Conservation (phyloP, 768 basidiomycete species). For the Mrakia gelida region DNA sequence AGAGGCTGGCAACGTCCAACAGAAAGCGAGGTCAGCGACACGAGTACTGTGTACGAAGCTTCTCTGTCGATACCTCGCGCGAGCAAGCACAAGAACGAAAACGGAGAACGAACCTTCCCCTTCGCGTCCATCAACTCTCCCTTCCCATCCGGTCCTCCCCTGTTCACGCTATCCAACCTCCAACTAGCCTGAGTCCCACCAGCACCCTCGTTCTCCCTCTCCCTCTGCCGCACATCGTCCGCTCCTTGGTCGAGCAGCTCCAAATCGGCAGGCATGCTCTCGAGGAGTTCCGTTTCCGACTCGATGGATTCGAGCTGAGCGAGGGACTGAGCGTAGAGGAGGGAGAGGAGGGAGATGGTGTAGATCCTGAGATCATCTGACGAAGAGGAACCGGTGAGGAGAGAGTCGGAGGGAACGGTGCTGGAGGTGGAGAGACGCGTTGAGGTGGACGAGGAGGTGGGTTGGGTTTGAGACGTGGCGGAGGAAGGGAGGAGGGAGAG, state of each 20-base stretch:
- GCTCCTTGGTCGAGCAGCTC: not conserved
- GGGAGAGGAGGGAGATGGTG: constrained; percentile 64
- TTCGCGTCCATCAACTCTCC: constrained; percentile 66
- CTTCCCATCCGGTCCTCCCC: constrained; percentile 51
- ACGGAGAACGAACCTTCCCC: constrained; percentile 60
- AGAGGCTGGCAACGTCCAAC: too few species aligned
- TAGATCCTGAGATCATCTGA: constrained; percentile 54
- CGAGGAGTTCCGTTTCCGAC: constrained; percentile 69
- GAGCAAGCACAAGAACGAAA: too few species aligned
- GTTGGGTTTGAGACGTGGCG: not conserved
- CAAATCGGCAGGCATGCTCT: constrained; percentile 38
- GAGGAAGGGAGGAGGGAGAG: constrained; percentile 21
- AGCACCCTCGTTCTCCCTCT: constrained; percentile 44
- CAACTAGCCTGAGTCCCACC: constrained; percentile 32
- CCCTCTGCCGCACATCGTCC: constrained; percentile 43
- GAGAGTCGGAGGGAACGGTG: not conserved
- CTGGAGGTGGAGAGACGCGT: constrained; percentile 14
- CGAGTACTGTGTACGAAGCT: too few species aligned
- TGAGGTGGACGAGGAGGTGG: not conserved
- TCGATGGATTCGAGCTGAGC: constrained; percentile 62
- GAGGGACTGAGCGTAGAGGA: constrained; percentile 66
- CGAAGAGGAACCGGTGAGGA: constrained; percentile 11
- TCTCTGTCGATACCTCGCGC: too few species aligned
- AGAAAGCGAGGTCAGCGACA: too few species aligned
- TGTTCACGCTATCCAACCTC: constrained; percentile 43